A percentile compares a stretch with the other conserved stretches of the same genome.
phyloP scores from a whole-genome alignment of 1,139 yeast genomes.

The Pichia sp. region DNA sequence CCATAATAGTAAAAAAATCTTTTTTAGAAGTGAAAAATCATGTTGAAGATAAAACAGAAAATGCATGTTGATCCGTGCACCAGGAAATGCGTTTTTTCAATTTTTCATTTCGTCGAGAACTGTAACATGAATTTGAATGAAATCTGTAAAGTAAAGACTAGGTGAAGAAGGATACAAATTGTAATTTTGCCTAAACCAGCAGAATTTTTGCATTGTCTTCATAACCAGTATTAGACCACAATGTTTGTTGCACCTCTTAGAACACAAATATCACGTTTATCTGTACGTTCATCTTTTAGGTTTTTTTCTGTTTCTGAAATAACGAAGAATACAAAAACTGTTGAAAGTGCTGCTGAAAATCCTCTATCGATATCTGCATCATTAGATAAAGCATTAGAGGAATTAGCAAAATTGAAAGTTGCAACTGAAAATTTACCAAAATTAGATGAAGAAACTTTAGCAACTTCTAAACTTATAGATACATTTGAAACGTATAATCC shows the following conservation, averaged over 20 bases:
- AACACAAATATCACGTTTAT: not conserved
- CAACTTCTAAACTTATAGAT: slow-evolving; percentile 22
- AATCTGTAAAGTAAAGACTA: too few relatives aligned
- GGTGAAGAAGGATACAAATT: too few relatives aligned
- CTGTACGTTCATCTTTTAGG: not conserved
- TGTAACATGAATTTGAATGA: not conserved
- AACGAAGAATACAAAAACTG: not conserved
- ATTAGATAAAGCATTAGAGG: slow-evolving; percentile 22
- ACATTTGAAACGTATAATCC: slow-evolving; percentile 37
- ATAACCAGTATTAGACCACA: not conserved
- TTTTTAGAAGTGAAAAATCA: slow-evolving; percentile 1
- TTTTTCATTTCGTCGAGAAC: not conserved
- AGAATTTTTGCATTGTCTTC: not conserved
- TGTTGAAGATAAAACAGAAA: not conserved
- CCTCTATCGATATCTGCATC: not conserved
- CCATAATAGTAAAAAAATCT: not conserved
- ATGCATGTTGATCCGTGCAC: not conserved
- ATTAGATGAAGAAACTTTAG: slow-evolving; percentile 14
- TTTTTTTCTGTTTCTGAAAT: slow-evolving; percentile 1
- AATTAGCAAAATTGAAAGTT: slow-evolving; percentile 23
- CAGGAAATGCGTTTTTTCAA: not conserved
- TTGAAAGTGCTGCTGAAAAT: slow-evolving; percentile 4
- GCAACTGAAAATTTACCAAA: slow-evolving; percentile 14
- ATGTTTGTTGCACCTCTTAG: not conserved
- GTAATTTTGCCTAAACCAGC: not conserved